Base-by-base conservation (phyloP, 2,329 filamentous ascomycete genomes). In the Xylariaceae sp. region DNA sequence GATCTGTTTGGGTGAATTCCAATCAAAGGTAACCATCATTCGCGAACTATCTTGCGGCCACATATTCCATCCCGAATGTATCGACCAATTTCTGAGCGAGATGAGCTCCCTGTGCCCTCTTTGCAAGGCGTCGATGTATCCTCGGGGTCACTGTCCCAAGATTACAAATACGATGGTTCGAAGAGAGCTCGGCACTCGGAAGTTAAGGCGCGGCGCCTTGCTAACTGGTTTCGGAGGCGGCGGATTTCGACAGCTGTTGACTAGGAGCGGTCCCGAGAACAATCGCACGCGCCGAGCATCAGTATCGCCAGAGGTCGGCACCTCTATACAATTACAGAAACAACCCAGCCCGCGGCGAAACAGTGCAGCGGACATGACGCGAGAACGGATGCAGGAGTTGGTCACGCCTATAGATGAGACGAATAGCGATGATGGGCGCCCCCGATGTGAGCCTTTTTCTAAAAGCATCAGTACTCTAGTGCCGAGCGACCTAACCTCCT, bases 61-160 rank as follows among this genome's bases (percentile, higher is more conserved):
- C 71, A 94, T 98, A 54, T 99, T 93, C 74, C 94, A 99, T 65
- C 89, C 91, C 0, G 88, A 90, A 63, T 99, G 95, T 69, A 93
- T 98, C 62, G 93, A 98, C 69, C 84, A 87, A 19, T 96, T 95
- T 67, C 79, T 98, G 11, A 81, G 83, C 39, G 82, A 87, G 52
- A 88, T 89, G 69, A 96, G 90, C 70, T 96, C 91, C 16, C 80
- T 97, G 2, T 99, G 95, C 69, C 94, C 95, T 0, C 79, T 96
- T 66, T 99, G 95, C 79, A 97, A 96, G 73, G 85, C 88, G 59
- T 90, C 85, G 46, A 91, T 93, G 67, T 76, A 97, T 1, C 92
- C 93, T 6, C 67, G 72, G 65, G 77, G 91, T 0, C 85, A 85
- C 67, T 87, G 85, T 53, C 87, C 88, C 0, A 80, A 81, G 16